Conservation (phyloP, 768 basidiomycete genomes). For the Leccinum longicurvipes region DNA sequence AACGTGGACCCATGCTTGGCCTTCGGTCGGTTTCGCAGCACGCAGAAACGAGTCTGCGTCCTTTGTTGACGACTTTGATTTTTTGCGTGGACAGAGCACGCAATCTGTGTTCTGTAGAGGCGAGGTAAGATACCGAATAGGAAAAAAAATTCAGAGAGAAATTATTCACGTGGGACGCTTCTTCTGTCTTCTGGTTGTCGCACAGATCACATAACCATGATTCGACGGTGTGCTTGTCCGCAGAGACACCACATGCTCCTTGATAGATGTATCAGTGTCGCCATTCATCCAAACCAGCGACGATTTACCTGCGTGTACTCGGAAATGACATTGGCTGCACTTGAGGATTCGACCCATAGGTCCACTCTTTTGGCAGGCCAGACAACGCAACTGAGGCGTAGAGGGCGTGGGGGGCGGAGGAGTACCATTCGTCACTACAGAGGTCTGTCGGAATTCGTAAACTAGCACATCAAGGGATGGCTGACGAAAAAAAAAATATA, state of each 20-base stretch:
- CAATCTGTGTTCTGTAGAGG: constrained; percentile 70
- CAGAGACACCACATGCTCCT: constrained; percentile 69
- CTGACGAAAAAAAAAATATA: background rate
- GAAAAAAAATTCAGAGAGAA: background rate
- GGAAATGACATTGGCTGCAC: constrained; percentile 77
- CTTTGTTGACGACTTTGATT: constrained; percentile 37
- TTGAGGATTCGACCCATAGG: constrained; percentile 74
- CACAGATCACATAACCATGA: constrained; percentile 88
- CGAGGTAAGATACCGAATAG: background rate
- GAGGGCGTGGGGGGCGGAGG: constrained; percentile 57
- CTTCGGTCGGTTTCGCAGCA: constrained; percentile 87
- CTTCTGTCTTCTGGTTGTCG: constrained; percentile 74
- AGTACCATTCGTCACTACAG: constrained; percentile 47
- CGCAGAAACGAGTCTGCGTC: constrained; percentile 65
- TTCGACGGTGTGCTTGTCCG: constrained; percentile 61
- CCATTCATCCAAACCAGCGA: background rate
- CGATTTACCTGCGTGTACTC: constrained; percentile 68
- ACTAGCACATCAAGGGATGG: background rate
- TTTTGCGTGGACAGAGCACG: constrained; percentile 70
- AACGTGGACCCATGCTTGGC: constrained; percentile 89
- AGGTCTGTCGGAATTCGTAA: constrained; percentile 16
- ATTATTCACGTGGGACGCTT: constrained; percentile 71
- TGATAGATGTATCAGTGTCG: constrained; percentile 5
- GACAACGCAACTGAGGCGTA: constrained; percentile 66
- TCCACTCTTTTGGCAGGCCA: constrained; percentile 72